phyloP scores from a whole-genome alignment of 2,329 filamentous ascomycete species.

The Sclerotinia spermophila region DNA sequence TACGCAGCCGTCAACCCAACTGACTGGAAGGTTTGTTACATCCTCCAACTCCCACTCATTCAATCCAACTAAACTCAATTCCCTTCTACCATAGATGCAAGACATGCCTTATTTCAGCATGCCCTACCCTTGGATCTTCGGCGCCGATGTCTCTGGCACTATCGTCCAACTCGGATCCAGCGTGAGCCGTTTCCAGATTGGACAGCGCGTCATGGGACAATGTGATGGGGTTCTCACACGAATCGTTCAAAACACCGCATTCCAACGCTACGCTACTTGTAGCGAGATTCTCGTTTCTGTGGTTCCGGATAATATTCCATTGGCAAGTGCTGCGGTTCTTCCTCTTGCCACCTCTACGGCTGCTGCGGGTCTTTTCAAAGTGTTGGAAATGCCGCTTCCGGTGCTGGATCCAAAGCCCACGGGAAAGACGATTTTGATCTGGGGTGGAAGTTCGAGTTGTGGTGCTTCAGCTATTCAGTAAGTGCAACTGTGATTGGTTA shows the following conservation, averaged over 20 bases:
- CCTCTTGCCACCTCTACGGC: slow-evolving; percentile 39
- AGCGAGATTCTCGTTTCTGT: slow-evolving; percentile 28
- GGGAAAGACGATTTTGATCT: slow-evolving; percentile 29
- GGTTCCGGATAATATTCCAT: slow-evolving; percentile 34
- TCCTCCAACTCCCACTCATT: slow-evolving; percentile 34
- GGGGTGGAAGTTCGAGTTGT: slow-evolving; percentile 29
- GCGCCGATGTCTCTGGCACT: slow-evolving; percentile 32
- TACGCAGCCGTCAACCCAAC: slow-evolving; percentile 42
- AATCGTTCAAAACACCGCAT: slow-evolving; percentile 33
- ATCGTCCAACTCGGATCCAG: slow-evolving; percentile 41
- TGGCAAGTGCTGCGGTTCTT: slow-evolving; percentile 37
- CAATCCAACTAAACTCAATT: not conserved
- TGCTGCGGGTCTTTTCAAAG: slow-evolving; percentile 34
- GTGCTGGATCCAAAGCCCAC: slow-evolving; percentile 17
- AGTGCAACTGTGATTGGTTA: not conserved
- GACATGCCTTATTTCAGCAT: slow-evolving; percentile 18
- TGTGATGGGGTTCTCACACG: slow-evolving; percentile 24
- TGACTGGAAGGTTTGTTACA: slow-evolving; percentile 38
- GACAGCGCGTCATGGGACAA: slow-evolving; percentile 33
- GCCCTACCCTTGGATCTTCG: slow-evolving; percentile 30
- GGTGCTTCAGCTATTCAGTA: slow-evolving; percentile 27
- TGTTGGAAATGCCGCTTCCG: slow-evolving; percentile 23
- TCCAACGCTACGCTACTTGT: slow-evolving; percentile 36
- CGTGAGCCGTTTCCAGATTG: slow-evolving; percentile 43
- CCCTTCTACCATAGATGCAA: slow-evolving; percentile 22